A percentile compares a stretch with the other conserved stretches of the same genome.
These are phyloP conservation scores for Betula pendula DNA, from an alignment of 306 rosid species.

Conservation along the genomic window DNA sequence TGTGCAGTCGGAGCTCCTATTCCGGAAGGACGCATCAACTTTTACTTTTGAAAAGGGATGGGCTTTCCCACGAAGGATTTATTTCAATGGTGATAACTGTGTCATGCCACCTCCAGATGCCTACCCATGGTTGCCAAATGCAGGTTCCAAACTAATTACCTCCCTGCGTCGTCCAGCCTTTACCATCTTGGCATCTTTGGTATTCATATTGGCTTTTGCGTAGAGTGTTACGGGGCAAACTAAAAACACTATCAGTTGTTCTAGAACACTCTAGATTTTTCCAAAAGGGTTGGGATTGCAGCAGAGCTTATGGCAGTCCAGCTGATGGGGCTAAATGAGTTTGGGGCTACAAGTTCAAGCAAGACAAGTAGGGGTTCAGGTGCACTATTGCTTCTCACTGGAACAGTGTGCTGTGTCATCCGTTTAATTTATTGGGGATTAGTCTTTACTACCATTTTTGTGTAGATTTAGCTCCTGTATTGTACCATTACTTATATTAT, in stretches of 20 bases:
- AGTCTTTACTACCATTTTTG: conserved; percentile 21
- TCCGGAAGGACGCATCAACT: conserved; percentile 73
- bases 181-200: conserved; percentile 50
- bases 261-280: conserved; percentile 18
- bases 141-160: conserved; percentile 44
- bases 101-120: conserved; percentile 97
- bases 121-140: conserved; percentile 91
- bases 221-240: conserved; percentile 24
- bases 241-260: conserved; percentile 18
- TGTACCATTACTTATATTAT: conserved; percentile 13
- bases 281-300: conserved; percentile 16
- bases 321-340: conserved; percentile 21
- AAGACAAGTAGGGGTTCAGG: conserved; percentile 17
- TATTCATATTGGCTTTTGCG: conserved; percentile 42
- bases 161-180: conserved; percentile 40
- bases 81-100: conserved; percentile 83
- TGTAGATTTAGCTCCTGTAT: conserved; percentile 23
- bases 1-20: conserved; percentile 90
- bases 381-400: conserved; percentile 21
- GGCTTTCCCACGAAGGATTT: conserved; percentile 96
- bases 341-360: conserved; percentile 26
- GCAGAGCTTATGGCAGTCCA: conserved; percentile 25
- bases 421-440: conserved; percentile 15
- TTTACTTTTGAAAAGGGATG: conserved; percentile 96
- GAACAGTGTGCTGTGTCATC: conserved; percentile 25